These are phyloP conservation scores for Pythium oligandrum DNA, from an alignment of 352 stramenopile species.

Conservation along the genomic window DNA sequence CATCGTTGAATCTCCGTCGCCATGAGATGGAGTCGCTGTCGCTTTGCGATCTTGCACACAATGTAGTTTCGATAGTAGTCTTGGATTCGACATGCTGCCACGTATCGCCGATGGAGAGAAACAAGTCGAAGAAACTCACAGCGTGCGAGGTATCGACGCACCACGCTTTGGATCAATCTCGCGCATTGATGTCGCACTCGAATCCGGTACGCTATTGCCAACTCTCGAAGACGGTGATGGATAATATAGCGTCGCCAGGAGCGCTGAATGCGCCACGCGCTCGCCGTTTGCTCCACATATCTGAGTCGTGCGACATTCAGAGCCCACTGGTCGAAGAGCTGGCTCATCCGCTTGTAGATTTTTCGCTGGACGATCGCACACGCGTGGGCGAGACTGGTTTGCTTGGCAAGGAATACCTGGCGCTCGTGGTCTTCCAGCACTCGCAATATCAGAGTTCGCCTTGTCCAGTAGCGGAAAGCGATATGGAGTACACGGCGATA, in stretches of 20 bases:
- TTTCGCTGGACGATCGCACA: constrained; percentile 33
- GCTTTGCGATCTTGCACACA: constrained; percentile 18
- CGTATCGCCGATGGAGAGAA: constrained; percentile 3
- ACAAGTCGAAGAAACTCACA: constrained; percentile 15
- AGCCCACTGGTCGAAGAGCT: constrained; percentile 11
- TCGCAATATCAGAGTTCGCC: constrained; percentile 17
- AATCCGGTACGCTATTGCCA: constrained; percentile 18
- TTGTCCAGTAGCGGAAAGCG: constrained; percentile 15
- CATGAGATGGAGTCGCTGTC: constrained; percentile 6
- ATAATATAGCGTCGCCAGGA: constrained; percentile 22
- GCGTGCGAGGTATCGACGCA: constrained; percentile 16
- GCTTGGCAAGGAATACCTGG: constrained; percentile 15
- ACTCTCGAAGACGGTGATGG: constrained; percentile 11
- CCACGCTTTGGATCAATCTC: constrained; percentile 16
- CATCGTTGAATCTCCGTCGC: constrained; percentile 17
- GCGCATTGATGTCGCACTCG: constrained; percentile 19
- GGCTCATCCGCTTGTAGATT: constrained; percentile 9
- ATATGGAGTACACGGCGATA: constrained; percentile 12
- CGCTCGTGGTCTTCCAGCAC: constrained; percentile 20
- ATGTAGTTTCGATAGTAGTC: constrained; percentile 20
- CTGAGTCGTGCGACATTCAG: constrained; percentile 9
- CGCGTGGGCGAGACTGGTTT: constrained; percentile 30
- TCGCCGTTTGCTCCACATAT: constrained; percentile 15
- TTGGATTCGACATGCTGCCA: constrained; percentile 22
- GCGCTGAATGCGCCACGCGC: constrained; percentile 18